These are phyloP conservation scores for Marasmius fiardii DNA, from an alignment of 1,284 basidiomycete genomes.

Conservation along the genomic window DNA sequence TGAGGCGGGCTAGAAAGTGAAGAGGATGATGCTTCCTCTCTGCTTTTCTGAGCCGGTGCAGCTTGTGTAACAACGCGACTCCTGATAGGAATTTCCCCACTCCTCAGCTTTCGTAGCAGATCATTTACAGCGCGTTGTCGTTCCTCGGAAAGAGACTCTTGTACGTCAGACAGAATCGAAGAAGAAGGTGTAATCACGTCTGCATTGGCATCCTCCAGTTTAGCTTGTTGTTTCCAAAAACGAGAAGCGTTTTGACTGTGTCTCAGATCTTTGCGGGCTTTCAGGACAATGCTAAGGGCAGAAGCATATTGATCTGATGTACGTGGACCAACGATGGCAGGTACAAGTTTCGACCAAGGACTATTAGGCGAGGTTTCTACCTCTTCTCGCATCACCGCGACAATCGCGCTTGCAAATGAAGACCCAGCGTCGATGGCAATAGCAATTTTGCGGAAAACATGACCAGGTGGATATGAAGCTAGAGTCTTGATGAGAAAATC, in stretches of 20 bases:
- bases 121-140: slow-evolving; percentile 37
- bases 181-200: slow-evolving; percentile 44
- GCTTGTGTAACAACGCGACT: slow-evolving; percentile 13
- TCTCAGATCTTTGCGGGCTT: slow-evolving; percentile 38
- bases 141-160: slow-evolving; percentile 35
- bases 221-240: slow-evolving; percentile 47
- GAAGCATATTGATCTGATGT: slow-evolving; percentile 46
- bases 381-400: slow-evolving; percentile 43
- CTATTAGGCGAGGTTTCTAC: slow-evolving; percentile 30
- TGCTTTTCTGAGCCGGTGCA: background rate
- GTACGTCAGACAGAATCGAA: slow-evolving; percentile 49
- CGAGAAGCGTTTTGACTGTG: slow-evolving; percentile 37
- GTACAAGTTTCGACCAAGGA: slow-evolving; percentile 43
- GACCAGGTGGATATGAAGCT: slow-evolving; percentile 28
- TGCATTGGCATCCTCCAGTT: slow-evolving; percentile 27
- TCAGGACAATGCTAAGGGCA: slow-evolving; percentile 44
- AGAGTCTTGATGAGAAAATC: slow-evolving; percentile 31
- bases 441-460: slow-evolving; percentile 29
- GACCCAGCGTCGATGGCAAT: slow-evolving; percentile 23
- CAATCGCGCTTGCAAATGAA: slow-evolving; percentile 41
- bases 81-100: slow-evolving; percentile 17
- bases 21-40: background rate
- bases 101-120: slow-evolving; percentile 25
- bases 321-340: slow-evolving; percentile 37
- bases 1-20: background rate